Conservation (phyloP, 1,139 yeast species). For the Pichia sp. region DNA sequence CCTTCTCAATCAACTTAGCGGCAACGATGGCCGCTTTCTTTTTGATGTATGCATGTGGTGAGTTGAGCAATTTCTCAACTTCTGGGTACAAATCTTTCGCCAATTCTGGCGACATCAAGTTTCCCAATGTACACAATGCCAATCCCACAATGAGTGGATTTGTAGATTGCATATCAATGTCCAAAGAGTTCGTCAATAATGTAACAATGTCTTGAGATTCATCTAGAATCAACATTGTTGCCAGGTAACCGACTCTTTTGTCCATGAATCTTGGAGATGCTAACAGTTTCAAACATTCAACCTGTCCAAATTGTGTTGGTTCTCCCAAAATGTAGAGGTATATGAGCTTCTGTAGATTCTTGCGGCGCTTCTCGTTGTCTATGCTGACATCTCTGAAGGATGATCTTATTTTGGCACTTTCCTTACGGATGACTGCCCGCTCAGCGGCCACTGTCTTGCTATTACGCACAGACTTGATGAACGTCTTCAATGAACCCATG, state of each 20-base stretch:
- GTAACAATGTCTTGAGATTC: conserved; percentile 96
- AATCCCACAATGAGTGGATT: conserved; percentile 81
- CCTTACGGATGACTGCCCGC: conserved; percentile 84
- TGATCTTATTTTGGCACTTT: conserved; percentile 89
- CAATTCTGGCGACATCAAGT: conserved; percentile 83
- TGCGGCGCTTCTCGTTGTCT: conserved; percentile 68
- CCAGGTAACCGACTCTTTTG: conserved; percentile 89
- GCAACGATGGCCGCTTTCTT: conserved; percentile 85
- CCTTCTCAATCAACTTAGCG: conserved; percentile 56
- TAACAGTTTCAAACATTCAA: conserved; percentile 86
- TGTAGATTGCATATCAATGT: conserved; percentile 77
- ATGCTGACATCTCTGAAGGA: conserved; percentile 80
- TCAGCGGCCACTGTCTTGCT: conserved; percentile 98
- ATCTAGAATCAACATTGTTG: conserved; percentile 85
- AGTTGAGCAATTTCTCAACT: conserved; percentile 62
- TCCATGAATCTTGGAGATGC: conserved; percentile 84
- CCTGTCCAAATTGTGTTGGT: conserved; percentile 97
- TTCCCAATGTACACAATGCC: conserved; percentile 86
- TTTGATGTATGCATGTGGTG: conserved; percentile 57
- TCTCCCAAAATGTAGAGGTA: conserved; percentile 93
- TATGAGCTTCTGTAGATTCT: conserved; percentile 79
- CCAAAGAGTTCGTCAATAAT: conserved; percentile 82
- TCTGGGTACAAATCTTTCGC: conserved; percentile 88
- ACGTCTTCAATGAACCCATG: conserved; percentile 64
- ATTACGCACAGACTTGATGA: conserved; percentile 85